Evolutionary conservation across 176 grass and related monocot species (phyloP).

Genomic region (Lolium rigidum): DNA sequence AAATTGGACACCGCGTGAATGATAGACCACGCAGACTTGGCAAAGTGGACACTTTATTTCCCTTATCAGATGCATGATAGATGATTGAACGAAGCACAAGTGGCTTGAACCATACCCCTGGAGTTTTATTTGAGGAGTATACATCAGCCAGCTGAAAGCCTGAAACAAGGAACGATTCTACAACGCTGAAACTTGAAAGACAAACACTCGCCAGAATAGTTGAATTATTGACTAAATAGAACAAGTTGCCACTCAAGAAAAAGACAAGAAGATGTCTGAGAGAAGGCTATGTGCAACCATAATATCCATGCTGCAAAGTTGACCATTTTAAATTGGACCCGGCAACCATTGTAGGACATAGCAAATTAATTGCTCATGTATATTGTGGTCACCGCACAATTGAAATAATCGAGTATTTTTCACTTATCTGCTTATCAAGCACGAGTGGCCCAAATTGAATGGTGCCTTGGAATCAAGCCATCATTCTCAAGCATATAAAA

Average conservation of each 20-base stretch:
- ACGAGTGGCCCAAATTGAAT: background rate
- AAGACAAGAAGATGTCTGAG: background rate
- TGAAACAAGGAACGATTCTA: background rate
- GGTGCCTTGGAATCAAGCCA: background rate
- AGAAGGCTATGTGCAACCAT: background rate
- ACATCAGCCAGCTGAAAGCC: background rate
- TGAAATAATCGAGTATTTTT: too few species aligned
- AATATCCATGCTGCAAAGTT: background rate
- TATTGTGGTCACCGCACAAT: background rate
- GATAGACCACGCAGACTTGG: too few species aligned
- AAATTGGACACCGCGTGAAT: too few species aligned
- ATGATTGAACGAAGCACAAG: too few species aligned
- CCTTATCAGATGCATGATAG: background rate
- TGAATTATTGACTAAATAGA: constrained; percentile 1
- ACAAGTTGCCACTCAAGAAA: background rate
- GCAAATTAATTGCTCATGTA: background rate
- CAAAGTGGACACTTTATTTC: too few species aligned
- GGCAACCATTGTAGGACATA: background rate
- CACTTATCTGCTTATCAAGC: too few species aligned
- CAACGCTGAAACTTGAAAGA: background rate
- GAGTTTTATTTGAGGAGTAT: background rate
- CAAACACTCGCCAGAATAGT: background rate
- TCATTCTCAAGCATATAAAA: too few species aligned
- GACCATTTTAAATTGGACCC: background rate
- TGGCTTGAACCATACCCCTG: background rate